Evolutionary conservation across 208 protist genomes (phyloP).

Genomic region (Endotrypanum monterogeii): DNA sequence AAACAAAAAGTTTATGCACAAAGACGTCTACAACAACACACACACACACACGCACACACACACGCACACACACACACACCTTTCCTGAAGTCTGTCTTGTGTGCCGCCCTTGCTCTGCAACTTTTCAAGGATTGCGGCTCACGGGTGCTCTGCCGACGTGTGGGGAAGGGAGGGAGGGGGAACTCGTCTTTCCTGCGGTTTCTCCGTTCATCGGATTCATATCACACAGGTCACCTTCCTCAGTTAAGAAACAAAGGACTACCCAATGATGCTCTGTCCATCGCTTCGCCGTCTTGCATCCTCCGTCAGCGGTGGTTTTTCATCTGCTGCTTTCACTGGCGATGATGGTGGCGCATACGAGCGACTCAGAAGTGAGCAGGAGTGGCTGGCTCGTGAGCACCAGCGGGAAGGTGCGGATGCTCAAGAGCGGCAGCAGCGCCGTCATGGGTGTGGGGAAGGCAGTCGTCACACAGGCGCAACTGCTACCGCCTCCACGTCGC

Average conservation of each 20-base stretch:
- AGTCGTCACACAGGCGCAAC: not conserved
- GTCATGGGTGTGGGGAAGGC: not conserved
- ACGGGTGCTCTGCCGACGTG: not conserved
- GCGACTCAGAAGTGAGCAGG: conserved; percentile 25
- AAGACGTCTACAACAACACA: not conserved
- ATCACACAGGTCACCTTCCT: not conserved
- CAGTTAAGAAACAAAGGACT: not conserved
- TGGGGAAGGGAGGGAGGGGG: too few species aligned
- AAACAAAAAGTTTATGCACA: too few species aligned
- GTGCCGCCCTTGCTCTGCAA: not conserved
- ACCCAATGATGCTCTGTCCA: conserved; percentile 24
- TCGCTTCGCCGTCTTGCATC: conserved; percentile 23
- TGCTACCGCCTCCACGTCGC: not conserved
- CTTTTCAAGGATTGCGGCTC: not conserved
- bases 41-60: conserved; percentile 1
- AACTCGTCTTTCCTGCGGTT: not conserved
- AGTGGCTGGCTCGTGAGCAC: conserved; percentile 26
- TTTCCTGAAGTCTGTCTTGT: not conserved
- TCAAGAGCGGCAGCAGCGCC: conserved; percentile 1
- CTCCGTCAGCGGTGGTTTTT: conserved; percentile 41
- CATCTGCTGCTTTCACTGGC: conserved; percentile 75
- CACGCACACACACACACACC: conserved; percentile 4
- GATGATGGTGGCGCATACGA: conserved; percentile 49
- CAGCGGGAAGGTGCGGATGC: conserved; percentile 5
- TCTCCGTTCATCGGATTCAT: not conserved